phyloP scores from a whole-genome alignment of 495 filamentous ascomycete species.

The Penicillium goetzii region DNA sequence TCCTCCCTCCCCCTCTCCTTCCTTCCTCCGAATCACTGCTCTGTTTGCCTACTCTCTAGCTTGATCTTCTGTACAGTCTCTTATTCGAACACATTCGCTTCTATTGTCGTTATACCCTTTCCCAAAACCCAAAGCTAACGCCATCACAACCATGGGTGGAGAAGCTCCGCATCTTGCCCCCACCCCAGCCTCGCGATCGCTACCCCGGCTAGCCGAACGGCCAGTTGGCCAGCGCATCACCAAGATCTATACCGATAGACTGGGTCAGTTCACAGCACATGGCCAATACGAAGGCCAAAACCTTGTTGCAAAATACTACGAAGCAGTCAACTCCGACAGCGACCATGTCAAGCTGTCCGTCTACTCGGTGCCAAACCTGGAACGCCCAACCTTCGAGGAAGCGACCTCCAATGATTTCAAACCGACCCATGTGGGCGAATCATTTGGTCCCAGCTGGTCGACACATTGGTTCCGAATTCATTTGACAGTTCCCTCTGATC shows the following conservation, averaged over 20 bases:
- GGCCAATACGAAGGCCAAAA: constrained; percentile 84
- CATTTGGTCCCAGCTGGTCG: constrained; percentile 93
- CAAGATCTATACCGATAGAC: constrained; percentile 82
- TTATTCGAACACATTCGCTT: constrained; percentile 2
- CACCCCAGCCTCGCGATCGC: constrained; percentile 43
- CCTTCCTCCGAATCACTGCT: constrained; percentile 8
- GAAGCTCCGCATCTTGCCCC: constrained; percentile 40
- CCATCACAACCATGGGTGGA: constrained; percentile 49
- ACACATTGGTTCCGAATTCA: constrained; percentile 96
- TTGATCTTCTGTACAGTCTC: constrained; percentile 17
- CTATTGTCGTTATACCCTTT: neutral
- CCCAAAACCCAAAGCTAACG: constrained; percentile 4
- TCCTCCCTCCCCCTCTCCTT: constrained; percentile 19
- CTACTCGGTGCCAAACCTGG: constrained; percentile 78
- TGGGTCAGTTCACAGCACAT: constrained; percentile 73
- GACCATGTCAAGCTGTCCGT: constrained; percentile 84
- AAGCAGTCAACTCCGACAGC: constrained; percentile 70
- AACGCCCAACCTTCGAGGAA: constrained; percentile 86
- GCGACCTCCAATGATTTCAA: constrained; percentile 80
- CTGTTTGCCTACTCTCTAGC: neutral
- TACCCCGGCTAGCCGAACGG: constrained; percentile 60
- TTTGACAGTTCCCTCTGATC: constrained; percentile 72
- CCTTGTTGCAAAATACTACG: constrained; percentile 77
- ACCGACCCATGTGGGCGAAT: constrained; percentile 72
- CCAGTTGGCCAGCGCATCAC: constrained; percentile 85